Conservation (phyloP, 805 yeast genomes). For the Ogataea wickerhamii region DNA sequence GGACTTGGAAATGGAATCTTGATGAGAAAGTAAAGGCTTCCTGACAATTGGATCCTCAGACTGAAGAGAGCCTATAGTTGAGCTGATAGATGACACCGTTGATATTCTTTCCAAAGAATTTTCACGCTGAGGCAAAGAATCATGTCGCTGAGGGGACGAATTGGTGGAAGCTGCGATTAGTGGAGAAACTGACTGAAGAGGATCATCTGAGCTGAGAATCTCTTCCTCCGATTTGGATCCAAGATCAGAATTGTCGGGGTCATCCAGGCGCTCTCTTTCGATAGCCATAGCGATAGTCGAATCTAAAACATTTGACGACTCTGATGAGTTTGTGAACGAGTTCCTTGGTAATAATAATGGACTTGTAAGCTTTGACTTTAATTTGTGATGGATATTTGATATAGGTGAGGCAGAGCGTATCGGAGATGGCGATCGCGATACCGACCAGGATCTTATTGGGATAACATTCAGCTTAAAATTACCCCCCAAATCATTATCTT, state of each 20-base stretch:
- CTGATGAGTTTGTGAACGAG: conserved; percentile 10
- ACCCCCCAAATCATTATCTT: conserved; percentile 26
- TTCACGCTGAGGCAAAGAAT: neutral
- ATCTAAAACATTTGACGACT: conserved; percentile 23
- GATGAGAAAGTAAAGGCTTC: conserved; percentile 18
- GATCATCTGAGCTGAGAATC: neutral
- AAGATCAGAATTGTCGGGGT: neutral
- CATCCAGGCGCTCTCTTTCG: conserved; percentile 3
- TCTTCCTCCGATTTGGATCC: neutral
- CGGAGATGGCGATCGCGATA: conserved; percentile 24
- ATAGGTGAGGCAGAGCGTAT: conserved; percentile 8
- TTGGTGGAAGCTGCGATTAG: conserved; percentile 1
- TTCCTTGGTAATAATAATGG: conserved; percentile 22
- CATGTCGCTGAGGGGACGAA: neutral
- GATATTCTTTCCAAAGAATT: conserved; percentile 11
- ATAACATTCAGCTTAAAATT: conserved; percentile 25
- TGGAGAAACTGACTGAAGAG: too few relatives aligned
- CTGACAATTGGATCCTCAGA: conserved; percentile 19
- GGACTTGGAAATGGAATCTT: conserved; percentile 6
- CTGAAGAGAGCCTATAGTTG: conserved; percentile 13
- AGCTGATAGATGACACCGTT: conserved; percentile 18
- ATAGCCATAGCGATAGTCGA: conserved; percentile 22
- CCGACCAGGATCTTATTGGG: conserved; percentile 28
- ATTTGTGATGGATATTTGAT: conserved; percentile 12
- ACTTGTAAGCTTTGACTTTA: conserved; percentile 20